phyloP scores from a whole-genome alignment of 768 basidiomycete genomes.

The Suillus plorans region DNA sequence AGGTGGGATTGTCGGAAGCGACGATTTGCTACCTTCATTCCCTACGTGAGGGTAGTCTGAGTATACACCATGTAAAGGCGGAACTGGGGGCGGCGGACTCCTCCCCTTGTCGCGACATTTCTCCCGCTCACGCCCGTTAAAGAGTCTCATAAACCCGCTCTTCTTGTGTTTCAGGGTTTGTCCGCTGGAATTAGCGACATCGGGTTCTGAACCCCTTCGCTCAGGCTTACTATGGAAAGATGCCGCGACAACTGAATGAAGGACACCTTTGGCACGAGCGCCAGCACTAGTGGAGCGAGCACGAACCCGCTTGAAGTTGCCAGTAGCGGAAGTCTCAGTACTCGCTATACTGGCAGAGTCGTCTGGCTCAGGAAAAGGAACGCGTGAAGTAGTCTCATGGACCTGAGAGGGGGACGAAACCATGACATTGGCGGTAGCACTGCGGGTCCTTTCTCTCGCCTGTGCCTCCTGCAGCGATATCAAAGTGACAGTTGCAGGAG shows the following conservation, averaged over 20 bases:
- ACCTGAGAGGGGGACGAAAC: constrained; percentile 25
- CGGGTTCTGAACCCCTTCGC: constrained; percentile 41
- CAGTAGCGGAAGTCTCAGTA: constrained; percentile 18
- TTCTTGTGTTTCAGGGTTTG: constrained; percentile 72
- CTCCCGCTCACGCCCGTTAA: constrained; percentile 50
- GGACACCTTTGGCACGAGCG: constrained; percentile 42
- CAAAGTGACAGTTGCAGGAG: constrained; percentile 56
- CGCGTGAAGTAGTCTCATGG: constrained; percentile 25
- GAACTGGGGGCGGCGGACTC: constrained; percentile 55
- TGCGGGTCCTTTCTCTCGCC: constrained; percentile 60
- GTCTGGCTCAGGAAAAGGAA: constrained; percentile 36
- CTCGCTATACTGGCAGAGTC: constrained; percentile 22
- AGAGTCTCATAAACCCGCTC: constrained; percentile 79
- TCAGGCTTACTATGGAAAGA: constrained; percentile 37
- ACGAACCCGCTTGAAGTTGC: constrained; percentile 33
- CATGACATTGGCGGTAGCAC: constrained; percentile 38
- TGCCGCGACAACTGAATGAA: constrained; percentile 39
- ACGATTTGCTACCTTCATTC: constrained; percentile 31
- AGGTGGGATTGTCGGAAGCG: constrained; percentile 38
- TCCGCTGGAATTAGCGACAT: constrained; percentile 20
- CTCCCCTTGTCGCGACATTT: constrained; percentile 34
- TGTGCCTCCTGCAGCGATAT: constrained; percentile 81
- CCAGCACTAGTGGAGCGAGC: constrained; percentile 65
- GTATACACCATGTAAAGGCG: constrained; percentile 43
- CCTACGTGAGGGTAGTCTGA: constrained; percentile 28